phyloP scores from a whole-genome alignment of 768 basidiomycete genomes.

The Calvatia gigantea region DNA sequence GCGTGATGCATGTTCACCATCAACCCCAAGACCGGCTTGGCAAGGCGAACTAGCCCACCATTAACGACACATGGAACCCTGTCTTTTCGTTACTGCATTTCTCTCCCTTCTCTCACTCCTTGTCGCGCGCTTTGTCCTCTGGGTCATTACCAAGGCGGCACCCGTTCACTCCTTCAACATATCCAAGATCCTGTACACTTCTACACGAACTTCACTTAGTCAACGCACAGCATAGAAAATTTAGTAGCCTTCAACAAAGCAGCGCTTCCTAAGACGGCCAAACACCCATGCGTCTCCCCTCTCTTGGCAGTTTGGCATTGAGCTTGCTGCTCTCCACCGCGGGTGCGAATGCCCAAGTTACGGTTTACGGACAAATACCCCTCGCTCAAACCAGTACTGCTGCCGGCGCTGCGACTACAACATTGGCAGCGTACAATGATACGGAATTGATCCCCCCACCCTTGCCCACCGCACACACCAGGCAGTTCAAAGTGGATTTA shows the following conservation, averaged over 20 bases:
- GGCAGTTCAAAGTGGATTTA: slow-evolving; percentile 42
- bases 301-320: background rate
- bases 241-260: background rate
- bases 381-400: slow-evolving; percentile 20
- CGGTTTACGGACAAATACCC: slow-evolving; percentile 30
- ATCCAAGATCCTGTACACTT: background rate
- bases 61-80: background rate
- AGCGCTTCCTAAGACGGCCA: background rate
- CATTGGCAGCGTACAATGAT: slow-evolving; percentile 51
- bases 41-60: background rate
- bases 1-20: background rate
- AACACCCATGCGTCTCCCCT: background rate
- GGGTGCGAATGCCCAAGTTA: slow-evolving; percentile 18
- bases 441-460: slow-evolving; percentile 47
- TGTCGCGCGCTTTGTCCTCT: background rate
- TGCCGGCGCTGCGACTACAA: slow-evolving; percentile 14
- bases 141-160: background rate
- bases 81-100: background rate
- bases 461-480: slow-evolving; percentile 40
- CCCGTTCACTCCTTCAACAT: background rate
- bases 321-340: background rate
- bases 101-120: background rate
- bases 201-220: background rate
- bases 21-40: too few species aligned
- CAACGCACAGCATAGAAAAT: background rate